phyloP scores from a whole-genome alignment of 139 green algal species.

The Deuterostichococcus epilithicus region DNA sequence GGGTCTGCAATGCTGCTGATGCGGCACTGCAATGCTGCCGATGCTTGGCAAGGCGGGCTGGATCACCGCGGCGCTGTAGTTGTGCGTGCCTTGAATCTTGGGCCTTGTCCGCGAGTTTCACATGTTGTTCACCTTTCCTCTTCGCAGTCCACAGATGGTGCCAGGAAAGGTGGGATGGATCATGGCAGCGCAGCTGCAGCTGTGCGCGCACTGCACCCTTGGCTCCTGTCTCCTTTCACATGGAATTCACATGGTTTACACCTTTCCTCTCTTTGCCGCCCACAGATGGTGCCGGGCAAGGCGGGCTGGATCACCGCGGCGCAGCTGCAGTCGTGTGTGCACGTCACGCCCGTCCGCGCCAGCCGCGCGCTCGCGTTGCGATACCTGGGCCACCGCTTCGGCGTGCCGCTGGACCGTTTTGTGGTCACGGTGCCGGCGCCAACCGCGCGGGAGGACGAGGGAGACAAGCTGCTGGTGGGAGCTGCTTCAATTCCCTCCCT shows the following conservation, averaged over 20 bases:
- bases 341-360: slow-evolving; percentile 78
- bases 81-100: slow-evolving; percentile 70
- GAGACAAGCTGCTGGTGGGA: not conserved
- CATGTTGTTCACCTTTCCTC: not conserved
- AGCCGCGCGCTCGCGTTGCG: slow-evolving; percentile 71
- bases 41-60: not conserved
- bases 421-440: slow-evolving; percentile 35
- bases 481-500: too few species aligned
- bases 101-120: not conserved
- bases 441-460: not conserved
- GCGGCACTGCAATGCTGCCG: not conserved
- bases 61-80: slow-evolving; percentile 7
- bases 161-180: slow-evolving; percentile 4
- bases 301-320: not conserved
- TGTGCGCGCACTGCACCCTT: slow-evolving; percentile 66
- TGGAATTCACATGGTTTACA: not conserved
- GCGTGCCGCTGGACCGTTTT: slow-evolving; percentile 31
- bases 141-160: slow-evolving; percentile 27
- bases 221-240: not conserved
- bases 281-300: slow-evolving; percentile 36
- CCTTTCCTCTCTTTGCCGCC: not conserved
- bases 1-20: not conserved
- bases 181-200: slow-evolving; percentile 11
- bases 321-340: slow-evolving; percentile 43
- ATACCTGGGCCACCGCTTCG: slow-evolving; percentile 54